Conservation (phyloP, 2,329 filamentous ascomycete species). For the Ceratocystis alfenasii region DNA sequence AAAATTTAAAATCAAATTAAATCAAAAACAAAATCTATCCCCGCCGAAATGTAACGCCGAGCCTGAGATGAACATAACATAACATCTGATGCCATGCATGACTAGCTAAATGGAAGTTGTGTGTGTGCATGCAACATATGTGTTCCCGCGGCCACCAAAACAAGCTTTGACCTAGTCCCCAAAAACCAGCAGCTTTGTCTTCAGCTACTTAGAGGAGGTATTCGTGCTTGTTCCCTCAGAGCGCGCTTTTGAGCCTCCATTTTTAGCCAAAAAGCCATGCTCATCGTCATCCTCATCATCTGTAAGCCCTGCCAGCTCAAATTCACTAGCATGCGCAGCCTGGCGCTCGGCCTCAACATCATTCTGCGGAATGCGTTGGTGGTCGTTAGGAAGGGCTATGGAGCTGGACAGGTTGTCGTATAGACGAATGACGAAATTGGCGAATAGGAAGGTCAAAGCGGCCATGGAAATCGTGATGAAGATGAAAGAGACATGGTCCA, state of each 20-base stretch:
- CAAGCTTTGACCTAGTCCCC: neutral
- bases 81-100: neutral
- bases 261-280: conserved; percentile 22
- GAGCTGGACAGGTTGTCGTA: conserved; percentile 54
- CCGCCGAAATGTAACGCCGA: neutral
- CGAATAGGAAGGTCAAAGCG: conserved; percentile 82
- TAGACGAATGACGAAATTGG: conserved; percentile 71
- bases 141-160: neutral
- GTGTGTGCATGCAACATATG: neutral
- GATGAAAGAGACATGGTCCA: conserved; percentile 86
- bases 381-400: neutral
- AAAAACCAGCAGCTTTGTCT: neutral
- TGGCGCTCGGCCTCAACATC: conserved; percentile 40
- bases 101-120: neutral
- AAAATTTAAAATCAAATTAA: neutral
- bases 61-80: neutral
- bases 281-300: conserved; percentile 56
- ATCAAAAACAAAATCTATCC: neutral
- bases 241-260: neutral
- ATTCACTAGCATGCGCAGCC: conserved; percentile 75
- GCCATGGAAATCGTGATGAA: conserved; percentile 83
- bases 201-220: neutral
- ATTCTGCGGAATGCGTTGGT: conserved; percentile 21
- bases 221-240: neutral
- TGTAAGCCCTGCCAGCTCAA: conserved; percentile 81